Conservation (phyloP, 169 alveolate species). For the Blepharisma undulans region DNA sequence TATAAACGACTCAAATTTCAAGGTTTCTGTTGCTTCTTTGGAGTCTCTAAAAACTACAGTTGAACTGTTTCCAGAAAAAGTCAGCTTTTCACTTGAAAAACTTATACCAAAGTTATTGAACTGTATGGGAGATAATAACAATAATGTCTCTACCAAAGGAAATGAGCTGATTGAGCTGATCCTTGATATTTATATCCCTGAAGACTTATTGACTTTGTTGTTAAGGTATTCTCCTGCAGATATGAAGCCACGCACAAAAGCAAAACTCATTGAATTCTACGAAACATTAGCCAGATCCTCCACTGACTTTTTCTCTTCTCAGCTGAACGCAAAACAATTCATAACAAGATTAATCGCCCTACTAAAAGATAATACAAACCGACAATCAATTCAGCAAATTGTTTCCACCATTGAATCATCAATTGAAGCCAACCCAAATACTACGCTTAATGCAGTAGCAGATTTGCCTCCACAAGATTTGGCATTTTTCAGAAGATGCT, state of each 20-base stretch:
- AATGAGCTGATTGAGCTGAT: conserved; percentile 3
- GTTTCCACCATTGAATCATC: neutral
- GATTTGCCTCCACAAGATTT: neutral
- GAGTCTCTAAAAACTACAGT: neutral
- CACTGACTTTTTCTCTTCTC: neutral
- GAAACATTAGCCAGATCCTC: neutral
- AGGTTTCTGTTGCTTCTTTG: conserved; percentile 9
- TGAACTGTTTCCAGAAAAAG: conserved; percentile 21
- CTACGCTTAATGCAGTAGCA: neutral
- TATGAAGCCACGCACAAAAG: neutral
- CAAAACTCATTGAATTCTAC: neutral
- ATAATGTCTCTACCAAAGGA: neutral
- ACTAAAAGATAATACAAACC: neutral
- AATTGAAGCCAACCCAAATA: neutral
- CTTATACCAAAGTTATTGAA: neutral
- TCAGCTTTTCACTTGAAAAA: conserved; percentile 1
- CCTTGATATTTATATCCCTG: conserved; percentile 27
- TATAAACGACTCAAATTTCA: conserved; percentile 24
- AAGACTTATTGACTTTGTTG: conserved; percentile 29
- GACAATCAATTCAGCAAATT: neutral
- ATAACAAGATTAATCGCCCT: neutral
- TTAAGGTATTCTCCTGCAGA: neutral
- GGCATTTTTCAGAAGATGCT: neutral
- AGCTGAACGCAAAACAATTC: neutral
- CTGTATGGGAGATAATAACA: conserved; percentile 15